A percentile compares a stretch with the other conserved stretches of the same genome.
Evolutionary conservation across 805 yeast species (phyloP).

Genomic region (Alloascoidea hylecoeti): DNA sequence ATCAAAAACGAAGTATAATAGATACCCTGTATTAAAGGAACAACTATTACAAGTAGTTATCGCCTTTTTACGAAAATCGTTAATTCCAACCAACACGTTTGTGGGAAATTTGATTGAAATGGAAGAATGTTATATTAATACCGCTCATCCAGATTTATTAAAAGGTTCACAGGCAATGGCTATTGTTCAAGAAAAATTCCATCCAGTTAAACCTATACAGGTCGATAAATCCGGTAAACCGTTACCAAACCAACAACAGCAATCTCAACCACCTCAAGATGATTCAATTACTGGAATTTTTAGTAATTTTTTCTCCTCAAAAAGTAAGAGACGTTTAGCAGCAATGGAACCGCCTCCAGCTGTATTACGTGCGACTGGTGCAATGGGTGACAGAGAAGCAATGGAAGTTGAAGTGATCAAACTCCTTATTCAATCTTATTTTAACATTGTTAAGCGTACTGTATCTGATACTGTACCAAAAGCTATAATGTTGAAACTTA

Average conservation of each 20-base stretch:
- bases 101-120: constrained; percentile 56
- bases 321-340: constrained; percentile 69
- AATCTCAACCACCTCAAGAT: constrained; percentile 12
- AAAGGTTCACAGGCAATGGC: constrained; percentile 80
- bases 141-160: constrained; percentile 76
- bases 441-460: constrained; percentile 64
- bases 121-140: constrained; percentile 73
- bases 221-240: constrained; percentile 79
- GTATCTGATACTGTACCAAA: constrained; percentile 78
- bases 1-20: constrained; percentile 51
- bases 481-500: constrained; percentile 74
- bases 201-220: constrained; percentile 42
- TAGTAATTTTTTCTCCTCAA: constrained; percentile 62
- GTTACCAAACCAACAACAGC: constrained; percentile 25
- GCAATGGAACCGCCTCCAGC: constrained; percentile 86
- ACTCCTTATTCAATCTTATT: constrained; percentile 61
- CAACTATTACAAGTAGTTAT: constrained; percentile 66
- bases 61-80: constrained; percentile 61
- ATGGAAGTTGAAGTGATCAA: constrained; percentile 81
- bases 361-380: constrained; percentile 67
- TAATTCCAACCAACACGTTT: constrained; percentile 63
- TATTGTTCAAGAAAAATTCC: constrained; percentile 62
- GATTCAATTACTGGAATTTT: constrained; percentile 47
- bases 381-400: constrained; percentile 72
- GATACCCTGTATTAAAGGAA: constrained; percentile 74